A percentile compares a stretch with the other conserved stretches of the same genome.
These are phyloP conservation scores for Starmerella apis DNA, from an alignment of 805 yeast species.

Conservation along the genomic window DNA sequence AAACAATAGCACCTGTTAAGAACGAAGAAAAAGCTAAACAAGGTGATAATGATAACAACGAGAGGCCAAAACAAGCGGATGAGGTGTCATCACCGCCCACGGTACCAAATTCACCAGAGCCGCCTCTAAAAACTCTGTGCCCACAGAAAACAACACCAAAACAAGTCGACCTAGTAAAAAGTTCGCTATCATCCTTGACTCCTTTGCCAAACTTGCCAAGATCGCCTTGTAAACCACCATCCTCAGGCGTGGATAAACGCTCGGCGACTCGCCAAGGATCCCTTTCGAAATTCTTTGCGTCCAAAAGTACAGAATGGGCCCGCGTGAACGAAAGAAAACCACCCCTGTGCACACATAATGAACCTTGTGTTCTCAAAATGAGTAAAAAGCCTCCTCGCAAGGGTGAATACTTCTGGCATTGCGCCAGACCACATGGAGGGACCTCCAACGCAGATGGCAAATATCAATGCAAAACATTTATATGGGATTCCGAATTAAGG, in stretches of 20 bases:
- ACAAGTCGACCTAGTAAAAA: too few species aligned
- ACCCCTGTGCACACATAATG: conserved; percentile 27
- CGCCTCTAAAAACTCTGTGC: too few species aligned
- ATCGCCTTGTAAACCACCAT: background rate
- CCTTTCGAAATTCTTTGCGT: conserved; percentile 9
- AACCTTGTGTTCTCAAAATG: conserved; percentile 29
- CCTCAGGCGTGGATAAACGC: background rate
- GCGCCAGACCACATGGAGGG: conserved; percentile 29
- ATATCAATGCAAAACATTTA: conserved; percentile 31
- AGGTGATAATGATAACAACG: background rate
- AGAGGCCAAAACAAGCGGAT: too few species aligned
- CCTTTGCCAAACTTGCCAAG: background rate
- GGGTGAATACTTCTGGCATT: conserved; percentile 35
- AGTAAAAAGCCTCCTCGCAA: conserved; percentile 30
- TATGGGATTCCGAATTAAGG: conserved; percentile 26
- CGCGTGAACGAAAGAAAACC: conserved; percentile 1
- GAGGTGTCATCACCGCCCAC: too few species aligned
- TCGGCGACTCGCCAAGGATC: conserved; percentile 8
- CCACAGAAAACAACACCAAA: too few species aligned
- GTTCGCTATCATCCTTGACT: too few species aligned
- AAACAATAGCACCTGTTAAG: background rate
- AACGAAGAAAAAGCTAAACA: background rate
- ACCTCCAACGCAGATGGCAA: conserved; percentile 14
- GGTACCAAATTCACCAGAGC: too few species aligned
- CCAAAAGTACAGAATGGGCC: conserved; percentile 10